Percentiles rank a stretch among this genome's conserved stretches.
Conservation (phyloP, 768 basidiomycete species). For the Boletus vermiculosoides region DNA sequence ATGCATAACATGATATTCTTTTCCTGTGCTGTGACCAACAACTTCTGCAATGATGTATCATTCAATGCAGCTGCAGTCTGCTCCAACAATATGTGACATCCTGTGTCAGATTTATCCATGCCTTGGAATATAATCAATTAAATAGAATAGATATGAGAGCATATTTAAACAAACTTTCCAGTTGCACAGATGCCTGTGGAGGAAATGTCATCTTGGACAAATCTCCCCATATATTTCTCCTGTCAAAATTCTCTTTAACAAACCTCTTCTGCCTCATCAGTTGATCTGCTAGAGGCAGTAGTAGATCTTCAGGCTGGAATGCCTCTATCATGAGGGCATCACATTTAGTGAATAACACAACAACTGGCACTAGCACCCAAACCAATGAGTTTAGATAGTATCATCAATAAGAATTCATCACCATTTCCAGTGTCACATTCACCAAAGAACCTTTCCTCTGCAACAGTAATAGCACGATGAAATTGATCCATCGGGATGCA, state of each 20-base stretch:
- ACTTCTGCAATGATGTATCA: background rate
- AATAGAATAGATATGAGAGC: background rate
- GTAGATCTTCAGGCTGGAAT: background rate
- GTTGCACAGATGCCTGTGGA: background rate
- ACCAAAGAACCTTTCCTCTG: background rate
- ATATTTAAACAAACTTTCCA: background rate
- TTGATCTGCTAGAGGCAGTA: background rate
- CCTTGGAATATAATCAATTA: background rate
- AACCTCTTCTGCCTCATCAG: background rate
- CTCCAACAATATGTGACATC: background rate
- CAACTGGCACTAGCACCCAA: background rate
- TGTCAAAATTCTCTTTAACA: background rate
- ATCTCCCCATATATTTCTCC: background rate
- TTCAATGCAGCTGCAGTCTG: background rate
- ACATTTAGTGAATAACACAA: background rate
- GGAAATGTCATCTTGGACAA: background rate
- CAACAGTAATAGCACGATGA: background rate
- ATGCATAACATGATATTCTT: background rate
- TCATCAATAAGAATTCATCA: background rate
- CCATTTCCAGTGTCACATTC: background rate
- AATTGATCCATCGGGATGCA: background rate
- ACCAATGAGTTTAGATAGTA: background rate
- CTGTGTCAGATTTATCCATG: background rate
- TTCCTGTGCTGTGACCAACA: background rate
- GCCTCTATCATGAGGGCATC: background rate